Conservation (phyloP, 1,284 basidiomycete genomes). For the Blastosporella zonata region DNA sequence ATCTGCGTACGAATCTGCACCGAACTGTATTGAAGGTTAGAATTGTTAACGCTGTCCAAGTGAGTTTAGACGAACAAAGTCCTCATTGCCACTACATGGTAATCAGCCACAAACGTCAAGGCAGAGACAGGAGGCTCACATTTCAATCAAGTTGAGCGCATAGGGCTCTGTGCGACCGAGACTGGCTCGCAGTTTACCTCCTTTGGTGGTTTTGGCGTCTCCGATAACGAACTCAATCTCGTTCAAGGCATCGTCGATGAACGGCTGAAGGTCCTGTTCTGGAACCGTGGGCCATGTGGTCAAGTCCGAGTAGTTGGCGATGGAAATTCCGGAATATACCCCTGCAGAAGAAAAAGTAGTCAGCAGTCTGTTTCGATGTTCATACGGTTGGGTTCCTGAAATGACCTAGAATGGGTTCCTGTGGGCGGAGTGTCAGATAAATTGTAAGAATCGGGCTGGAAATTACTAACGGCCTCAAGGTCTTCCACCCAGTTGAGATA, state of each 20-base stretch:
- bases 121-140: slow-evolving; percentile 23
- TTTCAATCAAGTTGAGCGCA: slow-evolving; percentile 35
- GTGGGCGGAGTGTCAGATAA: background rate
- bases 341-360: slow-evolving; percentile 19
- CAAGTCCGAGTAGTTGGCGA: slow-evolving; percentile 31
- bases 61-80: slow-evolving; percentile 21
- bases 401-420: slow-evolving; percentile 29
- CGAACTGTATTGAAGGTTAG: slow-evolving; percentile 24
- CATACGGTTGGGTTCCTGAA: background rate
- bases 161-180: slow-evolving; percentile 38
- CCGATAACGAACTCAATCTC: slow-evolving; percentile 38
- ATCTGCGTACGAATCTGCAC: slow-evolving; percentile 30
- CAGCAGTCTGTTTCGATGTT: slow-evolving; percentile 4
- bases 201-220: slow-evolving; percentile 30
- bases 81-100: slow-evolving; percentile 35
- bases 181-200: slow-evolving; percentile 33
- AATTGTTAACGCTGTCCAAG: background rate
- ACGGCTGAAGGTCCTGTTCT: slow-evolving; percentile 32
- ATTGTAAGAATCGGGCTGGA: background rate
- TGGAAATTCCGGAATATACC: slow-evolving; percentile 35
- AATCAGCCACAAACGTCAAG: background rate
- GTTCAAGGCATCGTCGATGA: slow-evolving; percentile 34
- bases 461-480: slow-evolving; percentile 25
- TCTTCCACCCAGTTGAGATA: slow-evolving; percentile 41
- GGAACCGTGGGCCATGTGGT: slow-evolving; percentile 33